Evolutionary conservation across 192 early-diverging fungal species (phyloP), one percentile per base, ranked within the genome.

Genomic region (Coemansia sp.): DNA sequence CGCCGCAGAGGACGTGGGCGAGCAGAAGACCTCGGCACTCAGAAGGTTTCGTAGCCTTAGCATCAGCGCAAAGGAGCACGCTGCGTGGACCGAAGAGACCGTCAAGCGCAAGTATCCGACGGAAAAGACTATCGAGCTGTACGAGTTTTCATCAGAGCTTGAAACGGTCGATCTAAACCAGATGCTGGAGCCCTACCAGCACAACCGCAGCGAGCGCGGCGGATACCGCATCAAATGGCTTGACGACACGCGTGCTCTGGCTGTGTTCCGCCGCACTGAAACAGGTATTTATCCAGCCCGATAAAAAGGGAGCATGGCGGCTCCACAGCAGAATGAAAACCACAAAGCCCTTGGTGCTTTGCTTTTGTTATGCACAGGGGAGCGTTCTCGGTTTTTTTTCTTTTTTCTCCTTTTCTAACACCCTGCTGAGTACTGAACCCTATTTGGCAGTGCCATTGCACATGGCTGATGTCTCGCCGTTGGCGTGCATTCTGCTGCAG

Each of bases 171-270:
- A 84, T 56, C 77, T 84, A 42, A 80, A 80, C 72, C 77, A 80
- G 68, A 84, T 84, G 74, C 74, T 84, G 43, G 74, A 80, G 62
- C 82, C 82, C n/a, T 84, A 84, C 74, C 77, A 84, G 74, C 82
- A 84, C 72, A 56, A 76, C 57, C 71, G 68, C 63, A 75, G 73
- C 66, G 77, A 84, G 52, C 73, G 76, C 57, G 82, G 82, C 18
- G 82, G 82, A 3, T 84, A 84, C 60, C 76, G 82, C 68, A 77
- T 84, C 70, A 84, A 84, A 65, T 84, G 82, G 82, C 82, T 84
- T 46, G 68, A 74, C 71, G 77, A 84, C 63, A 76, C 77, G 4
- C 73, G 82, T 21, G 82, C 82, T 41, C 71, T 84, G 40, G 82
- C 77, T 8, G 74, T 79, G n/a, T 84, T 84, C 76, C 76, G 81